Conservation (phyloP, 2,329 filamentous ascomycete species). For the Calonectria hawksworthii region DNA sequence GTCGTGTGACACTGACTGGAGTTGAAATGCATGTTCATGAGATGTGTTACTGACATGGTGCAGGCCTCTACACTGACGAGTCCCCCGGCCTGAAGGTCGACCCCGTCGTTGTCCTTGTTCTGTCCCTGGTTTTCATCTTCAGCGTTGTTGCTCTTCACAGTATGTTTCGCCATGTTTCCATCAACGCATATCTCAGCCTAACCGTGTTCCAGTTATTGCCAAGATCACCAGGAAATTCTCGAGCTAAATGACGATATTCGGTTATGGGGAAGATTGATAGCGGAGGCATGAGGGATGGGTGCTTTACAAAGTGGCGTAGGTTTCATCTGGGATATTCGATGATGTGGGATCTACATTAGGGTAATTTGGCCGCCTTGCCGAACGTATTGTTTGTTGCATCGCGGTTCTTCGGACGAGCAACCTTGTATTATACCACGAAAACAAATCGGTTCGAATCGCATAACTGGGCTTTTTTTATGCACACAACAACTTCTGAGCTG, state of each 20-base stretch:
- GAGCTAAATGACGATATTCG: slow-evolving; percentile 58
- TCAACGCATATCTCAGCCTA: slow-evolving; percentile 30
- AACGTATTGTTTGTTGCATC: slow-evolving; percentile 47
- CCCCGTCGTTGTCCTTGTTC: slow-evolving; percentile 94
- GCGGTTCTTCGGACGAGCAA: slow-evolving; percentile 43
- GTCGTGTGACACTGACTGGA: slow-evolving; percentile 19
- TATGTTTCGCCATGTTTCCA: slow-evolving; percentile 63
- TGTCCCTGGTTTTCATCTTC: slow-evolving; percentile 99
- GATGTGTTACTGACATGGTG: slow-evolving; percentile 44
- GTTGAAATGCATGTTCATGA: not conserved
- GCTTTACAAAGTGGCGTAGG: slow-evolving; percentile 42
- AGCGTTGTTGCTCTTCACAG: slow-evolving; percentile 97
- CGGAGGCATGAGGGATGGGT: slow-evolving; percentile 26
- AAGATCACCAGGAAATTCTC: slow-evolving; percentile 94
- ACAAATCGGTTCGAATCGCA: slow-evolving; percentile 45
- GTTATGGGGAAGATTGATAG: slow-evolving; percentile 25
- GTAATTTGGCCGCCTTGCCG: slow-evolving; percentile 45
- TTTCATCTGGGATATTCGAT: slow-evolving; percentile 39
- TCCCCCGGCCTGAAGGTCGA: slow-evolving; percentile 98
- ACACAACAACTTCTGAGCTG: slow-evolving; percentile 4
- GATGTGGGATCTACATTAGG: slow-evolving; percentile 42
- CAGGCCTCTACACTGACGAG: slow-evolving; percentile 97
- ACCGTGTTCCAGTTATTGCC: slow-evolving; percentile 80
- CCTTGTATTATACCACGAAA: slow-evolving; percentile 51
- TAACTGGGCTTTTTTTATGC: slow-evolving; percentile 42